Evolutionary conservation across 306 rosid genomes (phyloP), one percentile per base, ranked within the genome.

Genomic region (Pyrus pyrifolia): DNA sequence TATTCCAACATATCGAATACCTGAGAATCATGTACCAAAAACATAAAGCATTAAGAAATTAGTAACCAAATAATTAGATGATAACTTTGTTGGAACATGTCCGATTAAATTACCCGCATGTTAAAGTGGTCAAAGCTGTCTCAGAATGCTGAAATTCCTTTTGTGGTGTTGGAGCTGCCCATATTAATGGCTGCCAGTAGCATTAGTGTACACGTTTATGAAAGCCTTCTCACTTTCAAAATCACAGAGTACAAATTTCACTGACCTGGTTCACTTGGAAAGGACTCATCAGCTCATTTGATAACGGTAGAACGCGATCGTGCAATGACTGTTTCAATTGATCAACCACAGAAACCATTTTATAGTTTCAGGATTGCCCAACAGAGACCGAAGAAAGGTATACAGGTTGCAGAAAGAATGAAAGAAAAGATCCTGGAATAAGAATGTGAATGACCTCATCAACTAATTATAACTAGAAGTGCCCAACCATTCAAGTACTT

Each of bases 361-460:
- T 86, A 21, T 52, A 62, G 83, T 42, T 82, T 46, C 83, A 75
- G 19, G 90, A 87, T 40, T 71, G 73, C 67, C 97, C 99, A 62
- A 89, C 89, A 29, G 96, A 90, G 68, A 95, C 75, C 70, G 99
- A 90, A 59, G 93, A 95, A 77, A 90, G 81, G 80, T 92, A 90
- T 45, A 95, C 82, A 59, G 99, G 97, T 27, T 81, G 91, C 70
- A 95, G 90, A 88, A 90, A 88, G 76, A 88, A 81, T 52, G 95
- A 95, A 76, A 95, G 97, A 78, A 95, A 82, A 62, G 97, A 95
- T 82, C 98, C 98, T 95, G 96, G 80, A 81, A 85, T 25, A 83
- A 80, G 59, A 86, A 53, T 70, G 77, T 18, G 42, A 29, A 80
- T 11, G 27, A 25, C 14, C 77, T 57, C 49, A 27, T 35, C 21